A percentile compares a stretch with the other conserved stretches of the same genome.
Conservation (phyloP, 257 asterid species). For the Asclepias syriaca region DNA sequence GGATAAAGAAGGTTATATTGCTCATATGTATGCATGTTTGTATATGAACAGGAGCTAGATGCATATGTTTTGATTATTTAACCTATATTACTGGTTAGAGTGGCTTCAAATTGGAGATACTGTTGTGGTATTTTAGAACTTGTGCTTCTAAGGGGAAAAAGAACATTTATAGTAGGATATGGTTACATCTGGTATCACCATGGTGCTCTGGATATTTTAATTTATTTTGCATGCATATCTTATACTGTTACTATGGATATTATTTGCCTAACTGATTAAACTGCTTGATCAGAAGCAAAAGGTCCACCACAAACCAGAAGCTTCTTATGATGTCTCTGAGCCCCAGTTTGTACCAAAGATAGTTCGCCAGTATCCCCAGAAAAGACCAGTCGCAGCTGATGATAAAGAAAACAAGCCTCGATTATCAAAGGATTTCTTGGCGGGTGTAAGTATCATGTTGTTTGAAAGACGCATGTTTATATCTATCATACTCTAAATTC, state of each 20-base stretch:
- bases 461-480: not conserved
- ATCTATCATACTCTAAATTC: not conserved
- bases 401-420: conserved; percentile 38
- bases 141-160: too few species aligned
- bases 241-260: not conserved
- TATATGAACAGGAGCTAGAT: not conserved
- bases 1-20: conserved; percentile 61
- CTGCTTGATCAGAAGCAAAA: conserved; percentile 56
- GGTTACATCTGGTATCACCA: not conserved
- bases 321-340: conserved; percentile 11
- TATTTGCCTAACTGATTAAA: not conserved
- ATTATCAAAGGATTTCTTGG: conserved; percentile 55
- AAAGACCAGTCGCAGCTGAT: conserved; percentile 40
- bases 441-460: conserved; percentile 47
- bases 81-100: not conserved
- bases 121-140: too few species aligned
- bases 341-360: conserved; percentile 41
- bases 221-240: not conserved
- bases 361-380: conserved; percentile 60
- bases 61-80: not conserved
- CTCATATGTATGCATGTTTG: not conserved
- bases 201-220: not conserved
- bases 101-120: not conserved
- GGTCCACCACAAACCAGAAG: conserved; percentile 35
- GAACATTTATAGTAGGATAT: not conserved